A percentile compares a stretch with the other conserved stretches of the same genome.
Conservation (phyloP, 768 basidiomycete species). For the Hericium alpestre region DNA sequence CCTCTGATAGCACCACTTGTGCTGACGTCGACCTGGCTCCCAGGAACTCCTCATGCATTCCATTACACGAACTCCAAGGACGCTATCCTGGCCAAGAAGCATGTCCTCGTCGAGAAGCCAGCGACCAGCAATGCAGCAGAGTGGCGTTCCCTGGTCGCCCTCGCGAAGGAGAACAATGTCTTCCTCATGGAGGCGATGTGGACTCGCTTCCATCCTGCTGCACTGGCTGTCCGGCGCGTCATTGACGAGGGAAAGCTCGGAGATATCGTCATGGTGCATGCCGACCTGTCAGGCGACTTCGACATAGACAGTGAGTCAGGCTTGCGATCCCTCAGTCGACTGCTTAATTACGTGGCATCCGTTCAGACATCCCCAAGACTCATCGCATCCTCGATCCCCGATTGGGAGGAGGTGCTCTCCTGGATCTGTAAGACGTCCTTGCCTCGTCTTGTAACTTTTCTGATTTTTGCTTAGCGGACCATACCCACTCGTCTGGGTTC, state of each 20-base stretch:
- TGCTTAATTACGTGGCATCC: neutral
- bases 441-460: neutral
- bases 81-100: constrained; percentile 70
- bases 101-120: constrained; percentile 85
- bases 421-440: constrained; percentile 56
- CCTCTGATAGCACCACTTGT: neutral
- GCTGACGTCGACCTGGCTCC: neutral
- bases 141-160: constrained; percentile 55
- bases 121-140: constrained; percentile 72
- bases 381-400: constrained; percentile 71
- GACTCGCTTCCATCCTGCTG: constrained; percentile 74
- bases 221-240: constrained; percentile 51
- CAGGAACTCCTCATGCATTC: constrained; percentile 76
- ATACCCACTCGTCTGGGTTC: constrained; percentile 73
- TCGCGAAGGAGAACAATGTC: constrained; percentile 67
- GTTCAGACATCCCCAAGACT: constrained; percentile 49
- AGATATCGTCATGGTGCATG: constrained; percentile 53
- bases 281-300: constrained; percentile 69
- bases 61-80: constrained; percentile 73
- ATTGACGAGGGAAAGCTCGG: constrained; percentile 57
- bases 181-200: constrained; percentile 93
- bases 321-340: too few species aligned
- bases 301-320: constrained; percentile 45
- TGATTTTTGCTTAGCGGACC: constrained; percentile 42
- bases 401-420: constrained; percentile 73